Percentiles rank a stretch among this genome's conserved stretches.
Conservation (phyloP, 805 yeast species). For the Yarrowia keelungensis region DNA sequence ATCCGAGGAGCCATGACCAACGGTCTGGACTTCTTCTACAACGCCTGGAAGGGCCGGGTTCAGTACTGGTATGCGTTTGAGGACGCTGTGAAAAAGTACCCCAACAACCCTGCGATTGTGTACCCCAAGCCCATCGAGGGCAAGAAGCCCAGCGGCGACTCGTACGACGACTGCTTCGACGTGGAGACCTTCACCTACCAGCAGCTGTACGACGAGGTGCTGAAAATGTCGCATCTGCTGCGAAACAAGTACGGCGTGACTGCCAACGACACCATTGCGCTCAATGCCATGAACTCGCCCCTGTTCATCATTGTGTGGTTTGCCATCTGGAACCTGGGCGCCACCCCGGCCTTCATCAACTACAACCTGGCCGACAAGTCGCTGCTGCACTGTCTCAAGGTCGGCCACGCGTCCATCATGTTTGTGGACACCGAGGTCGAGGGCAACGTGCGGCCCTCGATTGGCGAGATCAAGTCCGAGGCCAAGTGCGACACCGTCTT, state of each 20-base stretch:
- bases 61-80: conserved; percentile 78
- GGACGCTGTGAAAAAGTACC: conserved; percentile 56
- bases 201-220: conserved; percentile 69
- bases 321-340: conserved; percentile 91
- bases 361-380: conserved; percentile 77
- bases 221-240: conserved; percentile 70
- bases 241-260: conserved; percentile 67
- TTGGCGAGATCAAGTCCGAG: conserved; percentile 50
- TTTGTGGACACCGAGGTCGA: conserved; percentile 78
- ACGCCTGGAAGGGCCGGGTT: conserved; percentile 51
- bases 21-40: conserved; percentile 55
- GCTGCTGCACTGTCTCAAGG: conserved; percentile 77
- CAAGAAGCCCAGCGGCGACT: conserved; percentile 52
- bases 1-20: conserved; percentile 55
- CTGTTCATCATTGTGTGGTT: conserved; percentile 80
- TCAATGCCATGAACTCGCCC: conserved; percentile 84
- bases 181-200: conserved; percentile 71
- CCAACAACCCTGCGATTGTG: conserved; percentile 65
- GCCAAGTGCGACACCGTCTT: conserved; percentile 43
- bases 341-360: conserved; percentile 84
- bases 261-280: conserved; percentile 71
- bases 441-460: conserved; percentile 59
- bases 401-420: conserved; percentile 67
- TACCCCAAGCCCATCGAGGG: conserved; percentile 56
- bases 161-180: conserved; percentile 60